Evolutionary conservation across 495 filamentous ascomycete species (phyloP).

Genomic region (Trichoderma gamsii): DNA sequence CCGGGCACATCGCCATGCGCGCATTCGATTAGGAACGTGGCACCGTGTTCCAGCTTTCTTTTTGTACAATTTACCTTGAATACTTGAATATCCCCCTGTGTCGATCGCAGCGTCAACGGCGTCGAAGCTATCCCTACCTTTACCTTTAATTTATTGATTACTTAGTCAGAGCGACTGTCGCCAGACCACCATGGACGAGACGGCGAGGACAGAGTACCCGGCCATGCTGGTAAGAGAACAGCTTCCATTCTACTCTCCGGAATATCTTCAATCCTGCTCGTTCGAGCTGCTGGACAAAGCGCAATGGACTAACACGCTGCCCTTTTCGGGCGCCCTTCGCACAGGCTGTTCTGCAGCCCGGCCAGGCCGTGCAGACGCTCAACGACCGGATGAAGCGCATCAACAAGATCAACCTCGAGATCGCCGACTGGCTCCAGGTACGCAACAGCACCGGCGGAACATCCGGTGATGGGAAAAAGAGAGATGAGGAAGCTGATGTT

Average conservation of each 20-base stretch:
- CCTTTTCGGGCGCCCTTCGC: slow-evolving; percentile 15
- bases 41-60: neutral
- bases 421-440: slow-evolving; percentile 98
- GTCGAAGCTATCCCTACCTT: too few relatives aligned
- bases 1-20: slow-evolving; percentile 9
- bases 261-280: slow-evolving; percentile 5
- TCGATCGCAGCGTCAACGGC: too few relatives aligned
- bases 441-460: slow-evolving; percentile 20
- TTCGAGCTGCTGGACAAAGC: slow-evolving; percentile 14
- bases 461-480: neutral
- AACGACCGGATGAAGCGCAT: slow-evolving; percentile 86
- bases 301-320: slow-evolving; percentile 22
- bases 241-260: slow-evolving; percentile 11
- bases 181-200: slow-evolving; percentile 50
- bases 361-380: slow-evolving; percentile 75
- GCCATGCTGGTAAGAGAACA: slow-evolving; percentile 75
- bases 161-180: neutral
- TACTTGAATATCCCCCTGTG: neutral
- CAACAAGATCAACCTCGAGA: slow-evolving; percentile 77
- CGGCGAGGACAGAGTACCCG: slow-evolving; percentile 90
- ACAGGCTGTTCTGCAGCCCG: slow-evolving; percentile 76
- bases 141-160: too few relatives aligned
- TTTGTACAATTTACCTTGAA: neutral
- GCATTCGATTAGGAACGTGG: slow-evolving; percentile 6
- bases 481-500: neutral